These are phyloP conservation scores for Mucor mucedo DNA, from an alignment of 371 early-diverging fungal species.

Conservation along the genomic window DNA sequence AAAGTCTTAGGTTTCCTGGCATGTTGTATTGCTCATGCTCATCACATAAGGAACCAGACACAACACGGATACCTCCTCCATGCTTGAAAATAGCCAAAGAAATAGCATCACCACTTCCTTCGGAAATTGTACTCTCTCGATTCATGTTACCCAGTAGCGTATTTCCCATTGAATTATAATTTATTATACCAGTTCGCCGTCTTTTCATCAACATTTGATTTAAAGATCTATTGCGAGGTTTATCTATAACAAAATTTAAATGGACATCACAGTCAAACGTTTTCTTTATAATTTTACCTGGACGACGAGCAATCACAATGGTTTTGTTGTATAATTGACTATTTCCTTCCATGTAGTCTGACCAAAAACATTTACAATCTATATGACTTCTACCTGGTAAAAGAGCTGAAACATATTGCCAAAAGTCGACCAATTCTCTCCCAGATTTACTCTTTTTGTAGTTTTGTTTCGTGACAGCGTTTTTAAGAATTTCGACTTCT, in stretches of 20 bases:
- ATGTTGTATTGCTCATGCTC: constrained; percentile 45
- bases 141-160: constrained; percentile 29
- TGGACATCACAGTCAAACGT: not conserved
- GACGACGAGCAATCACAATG: constrained; percentile 22
- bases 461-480: not conserved
- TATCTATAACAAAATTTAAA: not conserved
- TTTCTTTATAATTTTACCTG: constrained; percentile 19
- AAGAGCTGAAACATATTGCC: constrained; percentile 27
- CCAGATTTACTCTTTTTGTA: not conserved
- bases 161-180: constrained; percentile 5
- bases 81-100: constrained; percentile 29
- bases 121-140: constrained; percentile 28
- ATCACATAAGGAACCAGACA: constrained; percentile 42
- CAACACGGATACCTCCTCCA: constrained; percentile 19
- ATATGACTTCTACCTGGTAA: constrained; percentile 36
- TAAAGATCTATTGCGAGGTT: not conserved
- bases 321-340: constrained; percentile 7
- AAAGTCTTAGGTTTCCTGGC: constrained; percentile 47
- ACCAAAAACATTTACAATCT: constrained; percentile 39
- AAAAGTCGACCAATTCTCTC: constrained; percentile 14
- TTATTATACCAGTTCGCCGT: not conserved
- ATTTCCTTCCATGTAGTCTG: constrained; percentile 17
- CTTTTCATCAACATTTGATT: constrained; percentile 11
- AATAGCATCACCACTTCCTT: constrained; percentile 49
- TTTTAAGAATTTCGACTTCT: constrained; percentile 1